Base-by-base conservation (phyloP, 1,139 yeast species). In the Kluyveromyces marxianus region DNA sequence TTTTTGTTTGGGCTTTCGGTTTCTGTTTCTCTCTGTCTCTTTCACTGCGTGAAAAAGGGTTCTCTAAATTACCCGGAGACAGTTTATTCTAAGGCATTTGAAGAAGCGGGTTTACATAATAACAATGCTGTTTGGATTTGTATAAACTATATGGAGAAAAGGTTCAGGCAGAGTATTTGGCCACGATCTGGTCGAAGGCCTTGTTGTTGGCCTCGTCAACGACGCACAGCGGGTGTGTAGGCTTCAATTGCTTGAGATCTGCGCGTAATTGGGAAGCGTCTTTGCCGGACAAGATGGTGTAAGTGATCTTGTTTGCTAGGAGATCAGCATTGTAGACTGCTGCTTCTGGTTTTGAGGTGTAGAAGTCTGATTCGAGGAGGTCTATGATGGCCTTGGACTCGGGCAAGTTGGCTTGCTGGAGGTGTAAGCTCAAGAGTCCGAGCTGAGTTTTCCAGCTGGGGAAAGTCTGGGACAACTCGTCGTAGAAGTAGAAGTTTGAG, bases 301-400 rank as follows among this genome's bases (percentile, higher is more conserved):
- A 71, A 1, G 82, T 69, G 47, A 81, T 74, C 59, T 74, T 69
- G 60, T 75, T 75, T 44, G 82, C 80, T 43, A 79, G 55, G 41
- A 76, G 69, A 57, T 76, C 76, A 24, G 71, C 73, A 37, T 56
- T 54, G 50, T 64, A 60, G 10, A 45, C 49, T 42, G 41, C 50
- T 10, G 63, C 61, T 21, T 47, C 48, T 14, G 52, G 57, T 39
- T 48, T 54, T 37, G 58, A 58, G n/a, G 49, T 56, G 48, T 59
- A 56, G 44, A 55, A 52, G 40, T 63, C 66, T 25, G 60, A 53
- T 42, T 63, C 59, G 48, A 64, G 53, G 44, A 62, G 51, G 31
- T 58, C 61, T 3, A 70, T 57, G 35, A 69, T 62, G 14, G 68
- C 68, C 41, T 61, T 57, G n/a, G 74, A 68, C 53, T 71, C 75